Evolutionary conservation across 306 rosid genomes (phyloP).

Genomic region (Chamaecrista fasciculata): DNA sequence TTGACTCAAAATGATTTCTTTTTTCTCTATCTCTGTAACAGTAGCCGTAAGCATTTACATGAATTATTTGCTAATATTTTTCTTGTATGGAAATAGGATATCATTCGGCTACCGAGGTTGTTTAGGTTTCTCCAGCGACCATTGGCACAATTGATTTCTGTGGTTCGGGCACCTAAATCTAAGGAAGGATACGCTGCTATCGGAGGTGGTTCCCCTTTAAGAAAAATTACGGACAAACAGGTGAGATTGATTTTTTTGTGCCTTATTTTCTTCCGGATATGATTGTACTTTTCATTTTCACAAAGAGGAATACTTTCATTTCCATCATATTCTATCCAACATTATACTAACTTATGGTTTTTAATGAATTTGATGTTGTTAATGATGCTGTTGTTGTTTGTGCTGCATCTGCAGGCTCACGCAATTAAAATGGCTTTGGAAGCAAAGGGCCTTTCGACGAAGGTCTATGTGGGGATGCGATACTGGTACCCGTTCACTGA

Average conservation of each 20-base stretch:
- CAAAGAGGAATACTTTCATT: constrained; percentile 14
- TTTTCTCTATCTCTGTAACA: neutral
- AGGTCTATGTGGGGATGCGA: constrained; percentile 93
- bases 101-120: constrained; percentile 91
- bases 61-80: constrained; percentile 25
- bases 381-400: constrained; percentile 8
- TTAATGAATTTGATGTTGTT: constrained; percentile 7
- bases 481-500: constrained; percentile 99
- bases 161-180: constrained; percentile 90
- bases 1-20: neutral
- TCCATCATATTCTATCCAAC: neutral
- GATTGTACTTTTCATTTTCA: neutral
- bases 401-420: constrained; percentile 58
- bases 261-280: neutral
- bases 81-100: constrained; percentile 56
- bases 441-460: constrained; percentile 66
- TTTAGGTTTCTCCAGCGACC: constrained; percentile 87
- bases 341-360: constrained; percentile 1
- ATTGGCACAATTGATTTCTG: constrained; percentile 80
- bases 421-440: constrained; percentile 84
- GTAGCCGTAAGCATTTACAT: neutral
- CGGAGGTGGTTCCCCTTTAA: constrained; percentile 98
- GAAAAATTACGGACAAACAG: constrained; percentile 95
- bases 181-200: constrained; percentile 98
- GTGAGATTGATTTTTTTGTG: constrained; percentile 35